These are phyloP conservation scores for Rhododendron ovatum DNA, from an alignment of 148 eudicot genomes.

Conservation along the genomic window DNA sequence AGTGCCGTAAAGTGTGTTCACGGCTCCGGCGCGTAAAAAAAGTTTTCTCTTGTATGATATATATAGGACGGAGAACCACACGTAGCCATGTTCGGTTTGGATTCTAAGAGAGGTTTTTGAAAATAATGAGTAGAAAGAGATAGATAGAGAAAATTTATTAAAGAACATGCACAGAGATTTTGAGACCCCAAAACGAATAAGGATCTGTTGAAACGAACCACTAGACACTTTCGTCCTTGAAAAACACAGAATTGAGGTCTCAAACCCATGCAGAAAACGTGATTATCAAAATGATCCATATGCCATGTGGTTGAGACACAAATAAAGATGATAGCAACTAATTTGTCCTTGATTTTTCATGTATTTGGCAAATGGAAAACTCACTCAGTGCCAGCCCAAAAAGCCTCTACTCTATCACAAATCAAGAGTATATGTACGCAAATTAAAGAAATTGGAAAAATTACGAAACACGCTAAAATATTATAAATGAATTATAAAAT, in stretches of 20 bases:
- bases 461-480: too few relatives aligned
- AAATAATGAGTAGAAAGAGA: too few relatives aligned
- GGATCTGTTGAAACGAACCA: not conserved
- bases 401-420: too few relatives aligned
- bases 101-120: too few relatives aligned
- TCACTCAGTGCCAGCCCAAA: too few relatives aligned
- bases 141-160: too few relatives aligned
- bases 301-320: not conserved
- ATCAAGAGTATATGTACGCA: too few relatives aligned
- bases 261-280: not conserved
- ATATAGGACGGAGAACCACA: not conserved
- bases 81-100: not conserved
- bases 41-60: not conserved
- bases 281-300: not conserved
- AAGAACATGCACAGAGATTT: accelerated
- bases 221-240: not conserved
- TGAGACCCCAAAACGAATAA: too few relatives aligned
- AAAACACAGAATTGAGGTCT: not conserved
- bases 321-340: not conserved
- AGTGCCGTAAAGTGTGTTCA: too few relatives aligned
- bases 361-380: not conserved
- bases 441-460: too few relatives aligned
- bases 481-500: too few relatives aligned
- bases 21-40: too few relatives aligned
- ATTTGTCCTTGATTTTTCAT: not conserved